These are phyloP conservation scores for Zymoseptoria crescenta DNA, from an alignment of 2,329 filamentous ascomycete species.

Conservation along the genomic window DNA sequence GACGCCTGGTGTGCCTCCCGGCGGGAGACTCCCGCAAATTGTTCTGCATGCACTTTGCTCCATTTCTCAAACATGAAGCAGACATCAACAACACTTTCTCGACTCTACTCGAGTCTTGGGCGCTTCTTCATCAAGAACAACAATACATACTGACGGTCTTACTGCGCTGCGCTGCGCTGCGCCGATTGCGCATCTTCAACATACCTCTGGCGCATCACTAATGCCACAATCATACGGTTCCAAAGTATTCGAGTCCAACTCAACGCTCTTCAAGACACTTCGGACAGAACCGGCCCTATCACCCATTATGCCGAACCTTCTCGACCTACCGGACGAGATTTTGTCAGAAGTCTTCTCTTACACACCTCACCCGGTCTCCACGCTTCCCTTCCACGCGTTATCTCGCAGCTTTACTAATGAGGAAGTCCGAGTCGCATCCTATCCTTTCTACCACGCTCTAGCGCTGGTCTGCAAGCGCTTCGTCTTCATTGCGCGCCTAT, in stretches of 20 bases:
- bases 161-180: too few species aligned
- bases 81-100: not conserved
- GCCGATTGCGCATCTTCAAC: not conserved
- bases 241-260: too few species aligned
- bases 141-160: not conserved
- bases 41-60: not conserved
- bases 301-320: not conserved
- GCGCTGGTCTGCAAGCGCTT: not conserved
- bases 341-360: not conserved
- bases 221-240: too few species aligned
- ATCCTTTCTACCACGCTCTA: not conserved
- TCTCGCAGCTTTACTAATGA: not conserved
- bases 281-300: too few species aligned
- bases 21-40: not conserved
- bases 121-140: not conserved
- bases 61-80: not conserved
- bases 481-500: not conserved
- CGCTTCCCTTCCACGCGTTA: not conserved
- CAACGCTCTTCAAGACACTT: too few species aligned
- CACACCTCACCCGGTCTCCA: not conserved
- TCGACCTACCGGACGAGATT: not conserved
- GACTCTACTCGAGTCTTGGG: not conserved
- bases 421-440: not conserved
- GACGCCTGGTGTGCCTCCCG: too few species aligned
- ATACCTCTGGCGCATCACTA: not conserved